Base-by-base conservation (phyloP, 352 stramenopile species). In the Halophytophthora polymorphica region DNA sequence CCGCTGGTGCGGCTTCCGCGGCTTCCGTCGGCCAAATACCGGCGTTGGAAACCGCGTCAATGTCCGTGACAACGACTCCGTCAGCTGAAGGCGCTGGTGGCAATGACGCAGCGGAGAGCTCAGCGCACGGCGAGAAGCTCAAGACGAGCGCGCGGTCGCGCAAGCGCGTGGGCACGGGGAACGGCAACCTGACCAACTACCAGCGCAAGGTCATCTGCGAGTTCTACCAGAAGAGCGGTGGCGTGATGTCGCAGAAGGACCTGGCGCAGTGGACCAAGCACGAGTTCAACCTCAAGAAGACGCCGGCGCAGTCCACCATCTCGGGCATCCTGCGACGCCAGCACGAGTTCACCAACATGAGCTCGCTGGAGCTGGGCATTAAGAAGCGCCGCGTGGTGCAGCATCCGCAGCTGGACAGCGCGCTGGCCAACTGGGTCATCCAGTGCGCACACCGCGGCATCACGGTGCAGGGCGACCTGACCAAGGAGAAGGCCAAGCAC, bases 291-390 rank as follows among this genome's bases (percentile, higher is more conserved):
- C 64, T 93, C 14, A 83, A 86, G 52, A 90, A 90, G 58, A 88
- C 80, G 43, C 83, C 83, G 1, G 82, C 83, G 47, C 83, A 93
- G 64, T 89, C 80, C 0, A 93, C 83, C 21, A 93, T 93, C 54
- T 89, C 76, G 19, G 82, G 82, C 22, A 93, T 93, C 57, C 49
- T 93, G 33, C 71, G 78, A 0, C 76, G 82, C 45, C 78, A 91
- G 64, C 83, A 93, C 50, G 77, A 91, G 61, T 93, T 91, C 50
- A 81, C 86, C 49, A 87, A 90, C 63, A 90, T 90, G 73, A 88
- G 76, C 28, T 78, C 75, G 28, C 66, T 90, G 11, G 83, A 93
- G 54, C 64, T 90, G 12, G 74, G 75, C 15, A 88, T 90, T 63
- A 90, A 91, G 66, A 93, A 90, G 61, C 71, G 81, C 17, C 83